These are phyloP conservation scores for Trichosporon sp. DNA, from an alignment of 1,284 basidiomycete genomes.

Conservation along the genomic window DNA sequence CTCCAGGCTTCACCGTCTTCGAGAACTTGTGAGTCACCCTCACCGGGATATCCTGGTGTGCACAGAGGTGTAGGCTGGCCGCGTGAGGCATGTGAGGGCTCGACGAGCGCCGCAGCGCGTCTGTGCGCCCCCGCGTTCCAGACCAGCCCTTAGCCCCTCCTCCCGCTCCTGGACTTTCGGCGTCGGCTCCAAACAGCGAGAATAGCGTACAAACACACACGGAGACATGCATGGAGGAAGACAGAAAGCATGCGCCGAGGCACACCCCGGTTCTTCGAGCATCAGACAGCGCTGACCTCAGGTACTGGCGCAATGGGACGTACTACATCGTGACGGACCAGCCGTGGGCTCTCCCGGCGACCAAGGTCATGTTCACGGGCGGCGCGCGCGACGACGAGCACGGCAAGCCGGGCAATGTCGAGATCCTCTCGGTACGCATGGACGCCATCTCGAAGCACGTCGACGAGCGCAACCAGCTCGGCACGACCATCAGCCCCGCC, in stretches of 20 bases:
- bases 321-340: conserved; percentile 50
- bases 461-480: conserved; percentile 32
- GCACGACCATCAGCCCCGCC: conserved; percentile 27
- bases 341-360: conserved; percentile 63
- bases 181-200: too few species aligned
- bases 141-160: too few species aligned
- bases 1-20: conserved; percentile 41
- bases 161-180: background rate
- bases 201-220: background rate
- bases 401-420: background rate
- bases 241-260: background rate
- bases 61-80: too few species aligned
- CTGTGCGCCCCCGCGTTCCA: background rate
- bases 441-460: conserved; percentile 23
- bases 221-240: too few species aligned
- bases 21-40: conserved; percentile 40
- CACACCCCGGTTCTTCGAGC: background rate
- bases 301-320: conserved; percentile 43
- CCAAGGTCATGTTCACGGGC: conserved; percentile 56
- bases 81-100: too few species aligned
- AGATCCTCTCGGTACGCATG: conserved; percentile 31
- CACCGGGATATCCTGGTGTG: background rate
- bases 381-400: conserved; percentile 19
- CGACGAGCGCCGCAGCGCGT: background rate
- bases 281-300: conserved; percentile 16